A percentile compares a stretch with the other conserved stretches of the same genome.
phyloP scores from a whole-genome alignment of 495 filamentous ascomycete genomes.

The Aspergillus panamensis region DNA sequence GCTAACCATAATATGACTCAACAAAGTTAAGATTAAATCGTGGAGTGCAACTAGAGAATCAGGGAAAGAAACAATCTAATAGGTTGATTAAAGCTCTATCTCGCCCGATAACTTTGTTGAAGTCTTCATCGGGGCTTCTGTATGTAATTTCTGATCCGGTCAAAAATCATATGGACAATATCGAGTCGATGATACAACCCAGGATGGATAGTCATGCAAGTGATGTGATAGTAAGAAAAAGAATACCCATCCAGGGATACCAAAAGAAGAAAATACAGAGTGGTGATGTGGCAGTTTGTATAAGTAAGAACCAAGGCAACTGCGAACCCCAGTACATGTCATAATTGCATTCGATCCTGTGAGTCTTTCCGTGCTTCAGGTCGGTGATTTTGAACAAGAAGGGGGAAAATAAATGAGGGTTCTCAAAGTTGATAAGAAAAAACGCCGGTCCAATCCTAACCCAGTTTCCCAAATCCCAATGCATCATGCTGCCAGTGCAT shows the following conservation, averaged over 20 bases:
- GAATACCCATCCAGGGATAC: conserved; percentile 9
- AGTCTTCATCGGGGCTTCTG: conserved; percentile 2
- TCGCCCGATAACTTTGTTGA: conserved; percentile 10
- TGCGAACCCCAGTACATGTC: conserved; percentile 10
- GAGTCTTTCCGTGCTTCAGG: conserved; percentile 1
- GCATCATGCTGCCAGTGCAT: conserved; percentile 20
- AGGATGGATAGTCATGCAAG: conserved; percentile 9
- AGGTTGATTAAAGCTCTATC: conserved; percentile 12
- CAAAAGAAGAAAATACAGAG: conserved; percentile 14
- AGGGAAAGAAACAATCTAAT: not conserved
- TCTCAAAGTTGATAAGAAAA: conserved; percentile 6
- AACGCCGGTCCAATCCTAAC: conserved; percentile 26
- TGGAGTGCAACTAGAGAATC: not conserved
- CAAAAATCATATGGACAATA: conserved; percentile 24
- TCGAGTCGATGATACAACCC: conserved; percentile 13
- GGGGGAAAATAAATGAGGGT: not conserved
- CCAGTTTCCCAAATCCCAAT: conserved; percentile 22
- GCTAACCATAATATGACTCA: too few relatives aligned
- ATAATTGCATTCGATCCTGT: not conserved
- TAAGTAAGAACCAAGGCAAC: conserved; percentile 9
- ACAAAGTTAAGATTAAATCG: not conserved
- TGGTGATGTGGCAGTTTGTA: conserved; percentile 6
- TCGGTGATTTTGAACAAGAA: conserved; percentile 6
- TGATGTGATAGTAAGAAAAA: not conserved
- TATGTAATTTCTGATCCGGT: conserved; percentile 14